Evolutionary conservation across 1,284 basidiomycete species (phyloP).

Genomic region (Leccinum fuscescens): DNA sequence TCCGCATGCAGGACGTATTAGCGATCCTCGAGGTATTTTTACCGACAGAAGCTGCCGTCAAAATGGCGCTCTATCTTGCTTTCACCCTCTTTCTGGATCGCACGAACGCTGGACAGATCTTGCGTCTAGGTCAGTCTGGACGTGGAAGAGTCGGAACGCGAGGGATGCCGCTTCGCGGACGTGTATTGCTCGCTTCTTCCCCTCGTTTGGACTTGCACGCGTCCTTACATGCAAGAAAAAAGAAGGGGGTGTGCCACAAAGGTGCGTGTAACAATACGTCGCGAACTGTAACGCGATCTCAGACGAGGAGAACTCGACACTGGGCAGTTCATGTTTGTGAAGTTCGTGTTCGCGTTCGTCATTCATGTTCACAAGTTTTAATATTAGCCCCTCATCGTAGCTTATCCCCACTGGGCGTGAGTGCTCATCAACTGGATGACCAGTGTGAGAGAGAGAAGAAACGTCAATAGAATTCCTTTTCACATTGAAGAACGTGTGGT

Average conservation of each 20-base stretch:
- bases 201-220: slow-evolving; percentile 22
- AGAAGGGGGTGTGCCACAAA: background rate
- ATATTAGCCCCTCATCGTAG: background rate
- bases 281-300: slow-evolving; percentile 4
- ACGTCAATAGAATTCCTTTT: background rate
- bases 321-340: background rate
- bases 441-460: background rate
- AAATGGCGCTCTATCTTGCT: slow-evolving; percentile 26
- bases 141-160: background rate
- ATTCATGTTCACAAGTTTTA: background rate
- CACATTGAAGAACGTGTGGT: background rate
- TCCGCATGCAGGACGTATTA: slow-evolving; percentile 46
- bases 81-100: background rate
- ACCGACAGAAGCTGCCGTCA: slow-evolving; percentile 49
- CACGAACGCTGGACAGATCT: background rate
- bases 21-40: slow-evolving; percentile 49
- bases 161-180: slow-evolving; percentile 16
- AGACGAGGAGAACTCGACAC: background rate
- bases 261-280: background rate
- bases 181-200: slow-evolving; percentile 21
- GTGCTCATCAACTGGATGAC: background rate
- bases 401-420: background rate
- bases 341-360: background rate
- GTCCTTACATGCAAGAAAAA: slow-evolving; percentile 12
- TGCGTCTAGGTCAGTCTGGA: slow-evolving; percentile 5